Evolutionary conservation across 176 grass and related monocot genomes (phyloP), one percentile per base, ranked within the genome.

Genomic region (Juncus inflexus): DNA sequence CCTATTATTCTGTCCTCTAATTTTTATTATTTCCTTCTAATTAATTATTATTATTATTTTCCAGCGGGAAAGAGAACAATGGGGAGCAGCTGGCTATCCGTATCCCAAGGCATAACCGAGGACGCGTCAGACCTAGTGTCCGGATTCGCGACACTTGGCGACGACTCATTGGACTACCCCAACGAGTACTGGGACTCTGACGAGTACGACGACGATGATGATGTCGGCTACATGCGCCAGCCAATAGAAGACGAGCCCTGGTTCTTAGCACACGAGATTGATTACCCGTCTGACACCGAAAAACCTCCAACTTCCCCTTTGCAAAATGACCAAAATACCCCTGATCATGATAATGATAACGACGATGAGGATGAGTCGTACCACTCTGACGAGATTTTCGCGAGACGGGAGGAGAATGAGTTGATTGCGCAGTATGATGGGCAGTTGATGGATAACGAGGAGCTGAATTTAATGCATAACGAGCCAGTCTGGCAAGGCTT

Each of bases 121-220:
- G 95, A 99, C 65, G 83, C 95, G 36, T 89, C 89, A 37, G 89
- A 99, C 58, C 78, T 92, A 52, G 85, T 80, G 65, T 86, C 86
- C 55, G 90, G 90, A 82, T 89, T 99, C 78, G 83, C 86, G 60
- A 80, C 85, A 56, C 41, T 99, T 40, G 89, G 80, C 62, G 85
- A 99, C 66, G 85, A 92, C 43, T 86, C 86, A 40, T 74, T 92
- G 52, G 94, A 86, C 42, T 99, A 92, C 77, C 89, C 89, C 78
- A 86, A 86, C 79, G 95, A 99, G 56, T 99, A 94, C 62, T 99
- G 94, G 94, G 94, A 99, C 79, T 92, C 95, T 28, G 95, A 94
- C 80, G 85, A 92, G 63, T 99, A 99, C 60, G 86, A 90, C 0
- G 89, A 99, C 3, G 95, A 99, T 3, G 95, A 99, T 1, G 95